These are phyloP conservation scores for Dryadomyces quercus-mongolicae DNA, from an alignment of 2,329 filamentous ascomycete species.

Conservation along the genomic window DNA sequence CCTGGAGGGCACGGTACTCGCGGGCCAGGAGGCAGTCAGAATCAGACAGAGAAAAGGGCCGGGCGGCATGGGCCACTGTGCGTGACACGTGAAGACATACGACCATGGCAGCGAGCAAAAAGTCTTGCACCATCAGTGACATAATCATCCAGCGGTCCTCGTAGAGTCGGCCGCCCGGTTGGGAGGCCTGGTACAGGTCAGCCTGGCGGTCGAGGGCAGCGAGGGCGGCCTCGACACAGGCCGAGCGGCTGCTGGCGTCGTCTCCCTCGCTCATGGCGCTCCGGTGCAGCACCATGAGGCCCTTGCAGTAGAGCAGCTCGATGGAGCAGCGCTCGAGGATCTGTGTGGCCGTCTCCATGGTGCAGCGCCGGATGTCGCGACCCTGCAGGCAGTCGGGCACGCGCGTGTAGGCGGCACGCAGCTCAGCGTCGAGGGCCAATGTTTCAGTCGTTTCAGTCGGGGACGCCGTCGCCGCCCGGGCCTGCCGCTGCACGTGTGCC, in stretches of 20 bases:
- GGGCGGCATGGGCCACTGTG: background rate
- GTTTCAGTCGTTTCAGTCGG: background rate
- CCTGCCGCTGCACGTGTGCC: background rate
- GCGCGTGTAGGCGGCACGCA: slow-evolving; percentile 9
- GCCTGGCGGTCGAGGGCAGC: slow-evolving; percentile 17
- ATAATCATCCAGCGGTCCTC: slow-evolving; percentile 32
- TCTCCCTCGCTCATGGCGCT: slow-evolving; percentile 12
- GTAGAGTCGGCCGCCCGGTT: slow-evolving; percentile 29
- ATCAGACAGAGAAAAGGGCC: too few relatives aligned
- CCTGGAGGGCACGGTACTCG: background rate
- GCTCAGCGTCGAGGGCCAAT: background rate
- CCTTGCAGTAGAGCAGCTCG: slow-evolving; percentile 20
- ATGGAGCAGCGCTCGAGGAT: slow-evolving; percentile 18
- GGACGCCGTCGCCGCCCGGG: background rate
- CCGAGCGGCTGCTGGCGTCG: background rate
- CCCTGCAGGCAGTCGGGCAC: slow-evolving; percentile 16
- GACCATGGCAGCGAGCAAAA: slow-evolving; percentile 38
- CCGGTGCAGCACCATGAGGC: slow-evolving; percentile 20
- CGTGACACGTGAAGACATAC: slow-evolving; percentile 20
- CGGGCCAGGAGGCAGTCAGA: background rate
- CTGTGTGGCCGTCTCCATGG: slow-evolving; percentile 15
- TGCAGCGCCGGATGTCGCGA: slow-evolving; percentile 15
- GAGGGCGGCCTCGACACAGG: slow-evolving; percentile 17
- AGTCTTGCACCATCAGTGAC: slow-evolving; percentile 33
- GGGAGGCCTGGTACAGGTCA: slow-evolving; percentile 19